A percentile compares a stretch with the other conserved stretches of the same genome.
Conservation (phyloP, 2,329 filamentous ascomycete species). For the Talaromyces sp. region DNA sequence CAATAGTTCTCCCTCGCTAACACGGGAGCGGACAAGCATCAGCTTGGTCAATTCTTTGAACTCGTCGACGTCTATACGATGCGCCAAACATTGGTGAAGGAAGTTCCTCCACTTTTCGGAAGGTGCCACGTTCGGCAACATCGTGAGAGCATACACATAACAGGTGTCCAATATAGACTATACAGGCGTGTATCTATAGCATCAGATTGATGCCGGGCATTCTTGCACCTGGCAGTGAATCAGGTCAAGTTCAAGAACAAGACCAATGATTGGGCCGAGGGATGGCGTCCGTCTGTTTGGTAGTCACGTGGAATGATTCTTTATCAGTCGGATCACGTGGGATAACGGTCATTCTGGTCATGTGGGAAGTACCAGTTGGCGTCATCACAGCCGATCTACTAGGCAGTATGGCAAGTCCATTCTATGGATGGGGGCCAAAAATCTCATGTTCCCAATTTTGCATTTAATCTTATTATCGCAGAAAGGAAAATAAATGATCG, state of each 20-base stretch:
- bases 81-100: slow-evolving; percentile 40
- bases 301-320: slow-evolving; percentile 5
- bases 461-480: no score
- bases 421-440: no score
- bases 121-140: slow-evolving; percentile 31
- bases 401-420: no score
- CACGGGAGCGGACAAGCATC: slow-evolving; percentile 33
- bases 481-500: no score
- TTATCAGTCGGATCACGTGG: neutral
- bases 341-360: no score
- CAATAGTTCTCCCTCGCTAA: slow-evolving; percentile 37
- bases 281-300: slow-evolving; percentile 16
- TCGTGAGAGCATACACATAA: slow-evolving; percentile 1
- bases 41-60: slow-evolving; percentile 42
- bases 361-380: no score
- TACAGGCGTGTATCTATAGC: neutral
- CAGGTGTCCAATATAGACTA: neutral
- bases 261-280: slow-evolving; percentile 17
- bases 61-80: slow-evolving; percentile 41
- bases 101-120: slow-evolving; percentile 42
- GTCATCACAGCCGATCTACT: no score
- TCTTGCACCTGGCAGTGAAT: slow-evolving; percentile 8
- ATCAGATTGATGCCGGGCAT: slow-evolving; percentile 6
- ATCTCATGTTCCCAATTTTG: no score
- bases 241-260: slow-evolving; percentile 8